phyloP scores from a whole-genome alignment of 352 stramenopile species.

The Thraustochytrium sp. region DNA sequence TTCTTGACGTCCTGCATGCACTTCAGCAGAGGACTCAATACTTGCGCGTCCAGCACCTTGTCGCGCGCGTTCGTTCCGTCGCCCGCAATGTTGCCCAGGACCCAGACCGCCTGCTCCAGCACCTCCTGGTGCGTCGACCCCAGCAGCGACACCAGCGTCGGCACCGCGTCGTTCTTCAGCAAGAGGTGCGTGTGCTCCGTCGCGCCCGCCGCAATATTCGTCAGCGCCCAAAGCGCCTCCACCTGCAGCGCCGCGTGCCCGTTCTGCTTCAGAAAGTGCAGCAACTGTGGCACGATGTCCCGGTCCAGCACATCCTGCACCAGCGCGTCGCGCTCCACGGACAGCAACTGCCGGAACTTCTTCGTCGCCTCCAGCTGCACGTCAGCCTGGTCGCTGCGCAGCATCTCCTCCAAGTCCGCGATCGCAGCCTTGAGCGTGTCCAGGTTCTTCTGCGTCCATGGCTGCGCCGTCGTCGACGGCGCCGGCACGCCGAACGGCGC shows the following conservation, averaged over 20 bases:
- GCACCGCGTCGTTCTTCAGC: constrained; percentile 81
- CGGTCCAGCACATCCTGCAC: constrained; percentile 38
- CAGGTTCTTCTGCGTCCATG: constrained; percentile 27
- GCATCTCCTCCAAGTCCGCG: constrained; percentile 21
- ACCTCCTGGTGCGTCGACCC: constrained; percentile 82
- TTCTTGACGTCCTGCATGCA: constrained; percentile 73
- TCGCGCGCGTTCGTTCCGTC: constrained; percentile 77
- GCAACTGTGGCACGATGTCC: constrained; percentile 38
- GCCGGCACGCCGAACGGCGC: not conserved
- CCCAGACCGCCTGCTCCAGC: constrained; percentile 84
- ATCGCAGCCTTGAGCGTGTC: constrained; percentile 20
- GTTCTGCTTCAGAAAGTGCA: constrained; percentile 43
- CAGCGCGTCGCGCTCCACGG: constrained; percentile 10
- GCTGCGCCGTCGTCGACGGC: not conserved
- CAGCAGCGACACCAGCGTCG: constrained; percentile 77
- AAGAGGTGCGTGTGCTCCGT: constrained; percentile 83
- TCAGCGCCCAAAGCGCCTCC: constrained; percentile 87
- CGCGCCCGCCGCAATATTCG: constrained; percentile 83
- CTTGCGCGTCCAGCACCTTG: constrained; percentile 72
- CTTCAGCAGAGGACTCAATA: constrained; percentile 71
- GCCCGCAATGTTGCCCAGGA: constrained; percentile 80
- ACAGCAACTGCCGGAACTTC: constrained; percentile 40
- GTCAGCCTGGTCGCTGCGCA: constrained; percentile 11
- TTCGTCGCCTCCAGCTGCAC: constrained; percentile 41
- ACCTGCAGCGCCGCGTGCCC: constrained; percentile 63